Evolutionary conservation across 768 basidiomycete genomes (phyloP).

Genomic region (Serendipita vermifera): DNA sequence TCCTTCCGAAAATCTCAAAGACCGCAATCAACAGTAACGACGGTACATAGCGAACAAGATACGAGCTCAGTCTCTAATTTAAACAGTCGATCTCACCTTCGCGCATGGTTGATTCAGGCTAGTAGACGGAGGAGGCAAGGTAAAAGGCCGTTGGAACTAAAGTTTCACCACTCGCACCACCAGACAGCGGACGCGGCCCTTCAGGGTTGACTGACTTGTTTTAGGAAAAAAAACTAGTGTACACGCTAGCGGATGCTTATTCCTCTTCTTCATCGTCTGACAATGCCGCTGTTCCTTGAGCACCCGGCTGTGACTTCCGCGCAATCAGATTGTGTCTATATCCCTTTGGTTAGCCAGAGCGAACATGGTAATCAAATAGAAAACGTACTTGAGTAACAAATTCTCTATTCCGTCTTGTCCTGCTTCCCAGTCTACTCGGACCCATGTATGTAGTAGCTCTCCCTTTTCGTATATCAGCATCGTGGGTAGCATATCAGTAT

Average conservation of each 20-base stretch:
- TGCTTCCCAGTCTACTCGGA: constrained; percentile 69
- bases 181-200: background rate
- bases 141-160: background rate
- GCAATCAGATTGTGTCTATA: background rate
- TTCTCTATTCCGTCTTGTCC: constrained; percentile 55
- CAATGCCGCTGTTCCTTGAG: background rate
- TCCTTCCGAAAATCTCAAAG: background rate
- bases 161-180: constrained; percentile 1
- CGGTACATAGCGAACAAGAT: background rate
- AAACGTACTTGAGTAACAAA: constrained; percentile 43
- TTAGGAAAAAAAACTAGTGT: background rate
- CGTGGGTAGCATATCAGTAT: constrained; percentile 69
- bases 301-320: background rate
- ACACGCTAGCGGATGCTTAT: background rate
- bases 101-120: background rate
- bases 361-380: constrained; percentile 13
- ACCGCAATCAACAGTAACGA: background rate
- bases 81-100: background rate
- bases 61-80: constrained; percentile 9
- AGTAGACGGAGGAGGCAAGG: background rate
- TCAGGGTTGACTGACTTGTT: too few relatives aligned
- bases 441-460: constrained; percentile 79
- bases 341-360: background rate
- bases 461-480: constrained; percentile 67
- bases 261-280: background rate